phyloP scores from a whole-genome alignment of 805 yeast species.

The Sporopachydermia lactativora region DNA sequence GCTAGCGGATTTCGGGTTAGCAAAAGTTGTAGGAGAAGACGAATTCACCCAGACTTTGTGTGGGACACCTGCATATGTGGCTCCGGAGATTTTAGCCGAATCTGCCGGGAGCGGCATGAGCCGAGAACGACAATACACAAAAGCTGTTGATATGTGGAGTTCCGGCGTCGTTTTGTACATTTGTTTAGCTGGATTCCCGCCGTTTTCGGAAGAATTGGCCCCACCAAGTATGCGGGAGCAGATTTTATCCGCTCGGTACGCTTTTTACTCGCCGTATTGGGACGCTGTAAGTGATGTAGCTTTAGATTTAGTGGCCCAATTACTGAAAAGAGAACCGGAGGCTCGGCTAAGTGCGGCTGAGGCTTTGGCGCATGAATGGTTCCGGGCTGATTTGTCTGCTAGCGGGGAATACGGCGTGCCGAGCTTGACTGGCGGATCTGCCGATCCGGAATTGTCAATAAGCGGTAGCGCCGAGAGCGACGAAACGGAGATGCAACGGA shows the following conservation, averaged over 20 bases:
- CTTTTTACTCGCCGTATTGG: constrained; percentile 72
- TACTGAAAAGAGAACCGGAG: constrained; percentile 40
- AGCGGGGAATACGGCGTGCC: background rate
- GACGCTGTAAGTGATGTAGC: constrained; percentile 54
- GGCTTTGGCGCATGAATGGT: constrained; percentile 31
- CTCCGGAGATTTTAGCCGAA: constrained; percentile 50
- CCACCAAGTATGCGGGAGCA: constrained; percentile 73
- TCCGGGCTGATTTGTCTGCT: background rate
- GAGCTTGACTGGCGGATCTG: background rate
- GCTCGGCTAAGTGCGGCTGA: constrained; percentile 27
- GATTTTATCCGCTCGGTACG: constrained; percentile 49
- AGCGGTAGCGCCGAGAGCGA: constrained; percentile 1
- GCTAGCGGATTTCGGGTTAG: constrained; percentile 57
- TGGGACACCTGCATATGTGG: constrained; percentile 82
- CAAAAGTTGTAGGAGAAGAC: constrained; percentile 54
- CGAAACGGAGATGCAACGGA: background rate
- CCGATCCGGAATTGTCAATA: background rate
- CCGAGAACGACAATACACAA: constrained; percentile 47
- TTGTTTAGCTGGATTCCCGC: constrained; percentile 75
- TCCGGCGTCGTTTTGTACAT: constrained; percentile 67
- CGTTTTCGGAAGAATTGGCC: constrained; percentile 68
- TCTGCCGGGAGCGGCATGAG: no score
- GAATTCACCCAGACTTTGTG: constrained; percentile 67
- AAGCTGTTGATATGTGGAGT: constrained; percentile 73
- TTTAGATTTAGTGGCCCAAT: constrained; percentile 47